Evolutionary conservation across 2,329 filamentous ascomycete species (phyloP), one percentile per base, ranked within the genome.

Genomic region (Fusarium decemcellulare): DNA sequence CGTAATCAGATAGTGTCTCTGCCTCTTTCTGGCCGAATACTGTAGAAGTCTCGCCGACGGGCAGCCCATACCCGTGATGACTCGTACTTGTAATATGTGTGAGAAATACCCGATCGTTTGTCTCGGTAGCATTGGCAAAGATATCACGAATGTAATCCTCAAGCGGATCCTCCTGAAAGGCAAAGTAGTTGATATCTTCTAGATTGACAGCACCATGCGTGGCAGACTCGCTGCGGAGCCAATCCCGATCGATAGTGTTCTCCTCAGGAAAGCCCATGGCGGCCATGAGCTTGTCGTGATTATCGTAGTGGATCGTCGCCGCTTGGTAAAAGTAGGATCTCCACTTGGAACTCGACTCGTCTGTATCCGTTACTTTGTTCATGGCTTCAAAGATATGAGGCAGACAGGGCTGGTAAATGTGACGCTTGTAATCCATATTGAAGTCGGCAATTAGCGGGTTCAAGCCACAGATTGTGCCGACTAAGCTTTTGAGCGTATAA

Each of bases 331-430:
- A 78, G 1, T 50, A 50, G 2, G 74, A 74, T 1, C 61, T 63
- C 77, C 77, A 79, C 15, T 70, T 71, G 39, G 62, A 71, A 34
- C 15, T 18, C 46, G 46, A 34, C 11, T 50, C 47, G 12, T n/a
- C 30, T 34, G n/a, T 30, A 9, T 50, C 58, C n/a, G 65, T 65
- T n/a, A 77, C 23, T 4, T 58, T 43, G 58, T 78, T 78, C 52
- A 80, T 66, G 23, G 72, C 71, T 27, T 80, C 71, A 32, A 79
- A 72, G 18, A 78, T 70, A 14, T 79, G 82, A 2, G 82, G 77
- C 56, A 84, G 62, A 44, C 82, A 84, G 1, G 82, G 82, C 55
- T 83, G 80, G 61, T 83, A 83, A 34, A 82, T 75, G 59, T 81
- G 77, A 39, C 80, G 72, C 7, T 75, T 54, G 44, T 76, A 80